phyloP scores from a whole-genome alignment of 768 basidiomycete species.

The Macrolepiota albuminosa region DNA sequence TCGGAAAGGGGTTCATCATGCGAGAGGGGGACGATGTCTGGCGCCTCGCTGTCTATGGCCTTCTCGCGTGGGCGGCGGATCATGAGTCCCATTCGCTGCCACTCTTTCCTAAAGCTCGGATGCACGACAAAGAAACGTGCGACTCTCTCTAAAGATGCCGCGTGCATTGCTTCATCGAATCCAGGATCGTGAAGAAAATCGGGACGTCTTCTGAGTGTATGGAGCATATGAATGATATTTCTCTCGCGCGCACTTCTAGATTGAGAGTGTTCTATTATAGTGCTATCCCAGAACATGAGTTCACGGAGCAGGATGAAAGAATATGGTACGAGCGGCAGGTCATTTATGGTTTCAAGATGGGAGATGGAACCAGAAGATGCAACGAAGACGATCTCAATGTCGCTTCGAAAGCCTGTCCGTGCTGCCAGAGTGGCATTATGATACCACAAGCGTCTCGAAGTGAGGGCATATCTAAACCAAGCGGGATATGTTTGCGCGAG shows the following conservation, averaged over 20 bases:
- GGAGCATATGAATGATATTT: slow-evolving; percentile 7
- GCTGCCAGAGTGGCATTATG: not conserved
- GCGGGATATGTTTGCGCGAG: slow-evolving; percentile 1
- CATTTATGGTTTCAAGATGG: not conserved
- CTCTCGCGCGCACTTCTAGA: not conserved
- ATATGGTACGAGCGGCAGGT: slow-evolving; percentile 10
- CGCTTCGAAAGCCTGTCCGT: not conserved
- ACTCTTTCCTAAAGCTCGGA: slow-evolving; percentile 7
- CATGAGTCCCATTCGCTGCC: slow-evolving; percentile 13
- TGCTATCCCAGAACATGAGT: slow-evolving; percentile 12
- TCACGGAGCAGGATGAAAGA: slow-evolving; percentile 11
- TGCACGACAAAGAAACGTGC: slow-evolving; percentile 5
- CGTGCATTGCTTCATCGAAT: slow-evolving; percentile 10
- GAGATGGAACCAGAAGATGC: not conserved
- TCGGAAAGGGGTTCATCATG: not conserved
- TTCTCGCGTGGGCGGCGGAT: not conserved
- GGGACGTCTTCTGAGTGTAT: not conserved
- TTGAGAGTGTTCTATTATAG: not conserved
- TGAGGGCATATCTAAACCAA: not conserved
- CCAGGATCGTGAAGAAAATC: slow-evolving; percentile 4
- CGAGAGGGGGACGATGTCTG: not conserved
- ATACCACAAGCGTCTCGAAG: slow-evolving; percentile 1
- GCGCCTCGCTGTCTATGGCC: not conserved
- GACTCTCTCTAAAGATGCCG: slow-evolving; percentile 1
- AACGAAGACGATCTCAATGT: slow-evolving; percentile 5